phyloP scores from a whole-genome alignment of 2,329 filamentous ascomycete genomes.

The Calonectria fujianensis region DNA sequence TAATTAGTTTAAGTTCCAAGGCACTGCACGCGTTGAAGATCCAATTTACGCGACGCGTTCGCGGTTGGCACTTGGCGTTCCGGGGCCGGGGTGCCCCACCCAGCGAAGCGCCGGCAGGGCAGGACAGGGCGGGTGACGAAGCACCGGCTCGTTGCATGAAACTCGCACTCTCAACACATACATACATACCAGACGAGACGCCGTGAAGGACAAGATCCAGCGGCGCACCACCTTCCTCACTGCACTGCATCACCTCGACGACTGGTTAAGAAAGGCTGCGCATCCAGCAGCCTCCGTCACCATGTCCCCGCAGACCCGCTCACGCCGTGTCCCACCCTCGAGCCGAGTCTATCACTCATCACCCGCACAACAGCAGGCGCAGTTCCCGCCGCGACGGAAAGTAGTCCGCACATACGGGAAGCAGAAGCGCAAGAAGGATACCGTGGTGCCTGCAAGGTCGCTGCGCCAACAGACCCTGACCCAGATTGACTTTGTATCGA shows the following conservation, averaged over 20 bases:
- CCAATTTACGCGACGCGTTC: constrained; percentile 53
- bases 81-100: constrained; percentile 44
- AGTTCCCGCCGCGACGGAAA: constrained; percentile 61
- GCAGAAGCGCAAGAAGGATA: constrained; percentile 49
- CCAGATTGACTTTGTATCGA: constrained; percentile 64
- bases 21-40: constrained; percentile 28
- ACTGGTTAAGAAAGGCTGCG: constrained; percentile 4
- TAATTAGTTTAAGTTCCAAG: background rate
- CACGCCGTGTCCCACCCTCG: constrained; percentile 60
- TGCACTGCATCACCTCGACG: background rate
- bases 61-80: constrained; percentile 48
- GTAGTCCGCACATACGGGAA: constrained; percentile 61
- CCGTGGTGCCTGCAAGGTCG: constrained; percentile 42
- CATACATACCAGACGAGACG: background rate
- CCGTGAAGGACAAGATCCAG: constrained; percentile 2
- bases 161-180: constrained; percentile 8
- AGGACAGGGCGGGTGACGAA: constrained; percentile 19
- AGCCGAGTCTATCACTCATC: constrained; percentile 63
- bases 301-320: constrained; percentile 63
- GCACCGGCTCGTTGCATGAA: constrained; percentile 22
- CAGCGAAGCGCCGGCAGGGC: constrained; percentile 11
- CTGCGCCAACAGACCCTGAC: constrained; percentile 66
- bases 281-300: constrained; percentile 12
- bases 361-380: constrained; percentile 61
- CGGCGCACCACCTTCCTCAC: background rate